Conservation (phyloP, 2,329 filamentous ascomycete species). For the Ceratocystiopsis brevicomis region DNA sequence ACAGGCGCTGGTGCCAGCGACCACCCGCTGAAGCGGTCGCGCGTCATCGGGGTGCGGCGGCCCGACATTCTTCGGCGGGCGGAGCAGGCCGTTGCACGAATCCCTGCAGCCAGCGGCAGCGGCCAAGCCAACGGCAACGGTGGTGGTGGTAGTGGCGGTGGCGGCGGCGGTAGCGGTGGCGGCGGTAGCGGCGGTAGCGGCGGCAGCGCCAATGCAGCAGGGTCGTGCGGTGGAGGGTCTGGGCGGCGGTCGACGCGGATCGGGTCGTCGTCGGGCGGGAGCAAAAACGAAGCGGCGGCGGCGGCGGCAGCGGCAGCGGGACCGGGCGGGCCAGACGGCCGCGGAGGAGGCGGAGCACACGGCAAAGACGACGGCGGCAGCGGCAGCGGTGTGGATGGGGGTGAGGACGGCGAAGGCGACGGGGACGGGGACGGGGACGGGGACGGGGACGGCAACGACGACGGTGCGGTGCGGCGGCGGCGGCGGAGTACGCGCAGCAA, state of each 20-base stretch:
- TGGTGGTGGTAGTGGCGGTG: background rate
- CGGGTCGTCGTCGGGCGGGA: constrained; percentile 33
- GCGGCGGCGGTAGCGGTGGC: background rate
- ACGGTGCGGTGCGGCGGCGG: constrained; percentile 11
- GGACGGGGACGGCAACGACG: too few relatives aligned
- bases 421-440: constrained; percentile 20
- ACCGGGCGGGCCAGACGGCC: too few relatives aligned
- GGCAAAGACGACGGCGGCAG: constrained; percentile 22
- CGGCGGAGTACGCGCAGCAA: constrained; percentile 12
- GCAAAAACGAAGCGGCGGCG: constrained; percentile 10
- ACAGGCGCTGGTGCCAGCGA: constrained; percentile 14
- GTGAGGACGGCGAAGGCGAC: constrained; percentile 12
- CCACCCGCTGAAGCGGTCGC: constrained; percentile 18
- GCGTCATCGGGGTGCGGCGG: constrained; percentile 28
- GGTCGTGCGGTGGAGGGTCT: background rate
- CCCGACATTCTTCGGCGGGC: constrained; percentile 43
- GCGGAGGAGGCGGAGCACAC: too few relatives aligned
- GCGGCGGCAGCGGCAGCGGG: background rate
- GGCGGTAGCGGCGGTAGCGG: constrained; percentile 8
- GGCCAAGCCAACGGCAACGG: constrained; percentile 12
- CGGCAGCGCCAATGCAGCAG: background rate
- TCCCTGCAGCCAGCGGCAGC: constrained; percentile 7
- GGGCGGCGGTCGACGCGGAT: constrained; percentile 20
- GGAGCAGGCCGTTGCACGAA: constrained; percentile 35
- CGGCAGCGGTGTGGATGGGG: constrained; percentile 10